Evolutionary conservation across 768 basidiomycete species (phyloP).

Genomic region (Tephrocybe rancida): DNA sequence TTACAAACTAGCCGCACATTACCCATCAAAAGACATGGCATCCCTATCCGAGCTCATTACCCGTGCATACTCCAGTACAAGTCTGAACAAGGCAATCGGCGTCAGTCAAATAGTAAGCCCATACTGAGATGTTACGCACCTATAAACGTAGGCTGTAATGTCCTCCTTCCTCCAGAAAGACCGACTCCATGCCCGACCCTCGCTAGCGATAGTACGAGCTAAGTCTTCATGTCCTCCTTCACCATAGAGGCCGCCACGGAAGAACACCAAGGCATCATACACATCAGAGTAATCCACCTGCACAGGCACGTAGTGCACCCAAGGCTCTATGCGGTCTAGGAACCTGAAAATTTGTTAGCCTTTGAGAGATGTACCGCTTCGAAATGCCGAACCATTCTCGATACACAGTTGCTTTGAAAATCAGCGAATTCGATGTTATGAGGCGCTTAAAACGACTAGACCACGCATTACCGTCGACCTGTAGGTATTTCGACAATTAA

Average conservation of each 20-base stretch:
- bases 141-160: constrained; percentile 47
- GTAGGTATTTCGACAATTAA: not conserved
- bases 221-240: constrained; percentile 52
- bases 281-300: constrained; percentile 58
- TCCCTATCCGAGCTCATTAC: constrained; percentile 30
- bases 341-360: constrained; percentile 14
- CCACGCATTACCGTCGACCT: constrained; percentile 60
- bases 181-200: constrained; percentile 33
- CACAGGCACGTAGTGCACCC: constrained; percentile 69
- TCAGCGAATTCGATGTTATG: constrained; percentile 54
- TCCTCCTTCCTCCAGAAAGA: constrained; percentile 52
- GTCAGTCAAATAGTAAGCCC: not conserved
- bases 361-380: not conserved
- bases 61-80: constrained; percentile 30
- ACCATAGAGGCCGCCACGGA: constrained; percentile 53
- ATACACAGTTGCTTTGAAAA: constrained; percentile 62
- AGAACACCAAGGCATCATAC: constrained; percentile 66
- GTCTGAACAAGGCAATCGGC: constrained; percentile 13
- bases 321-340: constrained; percentile 40
- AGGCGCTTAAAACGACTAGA: constrained; percentile 59
- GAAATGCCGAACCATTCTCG: constrained; percentile 54
- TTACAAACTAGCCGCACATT: not conserved
- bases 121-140: constrained; percentile 28
- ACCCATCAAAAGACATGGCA: constrained; percentile 26
- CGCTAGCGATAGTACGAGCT: constrained; percentile 31